A percentile compares a stretch with the other conserved stretches of the same genome.
Conservation (phyloP, 1,284 basidiomycete species). For the Ustilago cynodontis region DNA sequence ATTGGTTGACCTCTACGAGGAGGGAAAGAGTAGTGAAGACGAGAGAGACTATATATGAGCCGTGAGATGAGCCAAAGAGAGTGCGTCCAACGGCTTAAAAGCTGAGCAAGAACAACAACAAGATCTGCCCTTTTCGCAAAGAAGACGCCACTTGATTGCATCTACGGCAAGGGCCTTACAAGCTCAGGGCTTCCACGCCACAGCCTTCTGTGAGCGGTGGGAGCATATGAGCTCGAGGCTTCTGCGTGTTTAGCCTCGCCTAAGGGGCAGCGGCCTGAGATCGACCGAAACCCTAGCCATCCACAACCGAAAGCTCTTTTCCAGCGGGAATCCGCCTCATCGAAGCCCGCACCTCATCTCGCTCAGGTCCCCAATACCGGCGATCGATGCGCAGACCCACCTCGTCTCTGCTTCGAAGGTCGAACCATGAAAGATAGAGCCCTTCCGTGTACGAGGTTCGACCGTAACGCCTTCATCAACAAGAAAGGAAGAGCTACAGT, state of each 20-base stretch:
- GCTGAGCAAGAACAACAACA: neutral
- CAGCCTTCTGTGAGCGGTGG: neutral
- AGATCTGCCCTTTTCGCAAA: neutral
- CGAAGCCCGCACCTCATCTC: no score
- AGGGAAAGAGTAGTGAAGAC: neutral
- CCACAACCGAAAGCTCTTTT: neutral
- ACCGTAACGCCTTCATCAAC: neutral
- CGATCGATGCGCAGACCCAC: no score
- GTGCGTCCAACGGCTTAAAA: no score
- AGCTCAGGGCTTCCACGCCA: neutral
- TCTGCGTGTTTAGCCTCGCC: slow-evolving; percentile 1
- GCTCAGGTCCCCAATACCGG: no score
- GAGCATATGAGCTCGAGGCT: neutral
- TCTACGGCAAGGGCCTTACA: neutral
- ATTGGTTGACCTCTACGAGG: no score
- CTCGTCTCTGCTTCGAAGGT: neutral
- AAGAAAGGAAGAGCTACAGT: neutral
- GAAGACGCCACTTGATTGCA: neutral
- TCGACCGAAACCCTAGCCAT: slow-evolving; percentile 7
- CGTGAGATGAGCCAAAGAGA: neutral
- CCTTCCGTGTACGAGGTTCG: neutral
- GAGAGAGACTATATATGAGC: neutral
- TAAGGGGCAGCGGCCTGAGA: neutral
- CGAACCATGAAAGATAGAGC: neutral
- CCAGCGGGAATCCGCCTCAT: neutral